A percentile compares a stretch with the other conserved stretches of the same genome.
phyloP scores from a whole-genome alignment of 768 basidiomycete species.

The Hysterangium stoloniferum region DNA sequence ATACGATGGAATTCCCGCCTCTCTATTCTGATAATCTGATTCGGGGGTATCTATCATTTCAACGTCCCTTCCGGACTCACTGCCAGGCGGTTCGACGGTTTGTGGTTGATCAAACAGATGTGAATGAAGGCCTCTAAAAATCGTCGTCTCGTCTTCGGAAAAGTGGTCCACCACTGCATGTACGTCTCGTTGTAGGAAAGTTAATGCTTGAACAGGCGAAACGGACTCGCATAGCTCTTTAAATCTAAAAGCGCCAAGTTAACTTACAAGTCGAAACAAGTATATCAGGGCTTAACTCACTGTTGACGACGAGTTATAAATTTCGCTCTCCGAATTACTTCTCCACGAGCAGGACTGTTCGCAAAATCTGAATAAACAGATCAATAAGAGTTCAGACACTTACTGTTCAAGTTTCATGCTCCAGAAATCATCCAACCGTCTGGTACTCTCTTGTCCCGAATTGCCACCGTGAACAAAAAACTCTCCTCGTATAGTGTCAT shows the following conservation, averaged over 20 bases:
- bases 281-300: conserved; percentile 35
- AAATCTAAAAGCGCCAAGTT: conserved; percentile 40
- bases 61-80: conserved; percentile 15
- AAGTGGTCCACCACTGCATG: conserved; percentile 64
- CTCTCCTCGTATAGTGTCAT: conserved; percentile 47
- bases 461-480: conserved; percentile 76
- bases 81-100: neutral
- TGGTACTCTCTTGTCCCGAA: conserved; percentile 40
- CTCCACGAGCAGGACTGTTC: conserved; percentile 50
- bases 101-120: conserved; percentile 43
- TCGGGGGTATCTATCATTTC: conserved; percentile 28
- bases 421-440: conserved; percentile 73
- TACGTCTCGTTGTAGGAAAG: conserved; percentile 64
- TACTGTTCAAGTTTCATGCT: conserved; percentile 61
- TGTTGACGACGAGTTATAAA: conserved; percentile 66
- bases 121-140: conserved; percentile 58
- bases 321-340: conserved; percentile 54
- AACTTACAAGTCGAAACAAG: neutral
- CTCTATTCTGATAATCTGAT: conserved; percentile 16
- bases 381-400: conserved; percentile 12
- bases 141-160: conserved; percentile 49
- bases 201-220: conserved; percentile 55
- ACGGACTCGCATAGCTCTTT: conserved; percentile 71
- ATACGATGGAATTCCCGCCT: neutral
- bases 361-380: neutral